A percentile compares a stretch with the other conserved stretches of the same genome.
These are phyloP conservation scores for Aspergillus felis DNA, from an alignment of 2,329 filamentous ascomycete species.

Conservation along the genomic window DNA sequence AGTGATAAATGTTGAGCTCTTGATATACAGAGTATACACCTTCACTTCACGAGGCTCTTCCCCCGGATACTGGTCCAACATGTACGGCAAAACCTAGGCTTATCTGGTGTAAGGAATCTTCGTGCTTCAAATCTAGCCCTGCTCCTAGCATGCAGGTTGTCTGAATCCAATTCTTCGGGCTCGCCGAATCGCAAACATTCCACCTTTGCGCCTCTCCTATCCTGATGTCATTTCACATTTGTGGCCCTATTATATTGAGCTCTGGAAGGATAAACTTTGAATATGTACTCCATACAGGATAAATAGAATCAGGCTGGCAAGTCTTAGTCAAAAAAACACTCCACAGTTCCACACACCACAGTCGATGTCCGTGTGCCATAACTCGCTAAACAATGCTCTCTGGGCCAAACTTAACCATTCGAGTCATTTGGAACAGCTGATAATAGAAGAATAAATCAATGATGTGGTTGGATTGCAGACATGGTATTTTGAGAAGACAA, in stretches of 20 bases:
- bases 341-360: background rate
- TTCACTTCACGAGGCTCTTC: background rate
- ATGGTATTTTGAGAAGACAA: background rate
- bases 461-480: background rate
- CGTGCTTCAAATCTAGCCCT: background rate
- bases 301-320: background rate
- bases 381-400: background rate
- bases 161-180: background rate
- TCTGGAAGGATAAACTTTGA: background rate
- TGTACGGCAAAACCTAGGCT: background rate
- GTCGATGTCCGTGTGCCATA: constrained; percentile 3
- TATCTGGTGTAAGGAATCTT: background rate
- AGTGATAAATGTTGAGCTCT: background rate
- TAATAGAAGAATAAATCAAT: background rate
- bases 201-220: background rate
- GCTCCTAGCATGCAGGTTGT: background rate
- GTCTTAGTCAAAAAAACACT: background rate
- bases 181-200: constrained; percentile 2
- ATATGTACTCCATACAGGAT: background rate
- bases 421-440: background rate
- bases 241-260: background rate
- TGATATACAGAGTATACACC: background rate
- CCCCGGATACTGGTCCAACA: background rate
- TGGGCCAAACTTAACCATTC: background rate
- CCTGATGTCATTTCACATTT: background rate